Base-by-base conservation (phyloP, 345 rosid genomes). In the Passiflora organensis region DNA sequence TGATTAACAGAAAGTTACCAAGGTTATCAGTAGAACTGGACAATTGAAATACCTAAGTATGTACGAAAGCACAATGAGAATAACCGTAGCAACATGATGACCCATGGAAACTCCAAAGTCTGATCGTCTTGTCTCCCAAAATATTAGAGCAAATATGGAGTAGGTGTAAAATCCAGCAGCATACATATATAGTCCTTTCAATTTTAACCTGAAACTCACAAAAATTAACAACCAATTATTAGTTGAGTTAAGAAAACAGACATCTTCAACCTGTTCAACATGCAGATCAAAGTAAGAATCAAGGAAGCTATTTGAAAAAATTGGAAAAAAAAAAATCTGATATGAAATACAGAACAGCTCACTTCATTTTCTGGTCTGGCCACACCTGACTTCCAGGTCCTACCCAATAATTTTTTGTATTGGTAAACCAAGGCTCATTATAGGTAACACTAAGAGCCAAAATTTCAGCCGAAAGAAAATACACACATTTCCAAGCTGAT, bases 61-160 rank as follows among this genome's bases (percentile, higher is more conserved):
- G 82, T 94, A 94, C 25, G 99, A 94, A 23, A 94, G 79, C 63
- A 89, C 76, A 46, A 94, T 80, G 48, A 94, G 96, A 51, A 75
- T 66, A 56, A 79, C 64, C 55, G 95, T 84, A 21, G 96, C 91
- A 52, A 94, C 76, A 75, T 94, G 99, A 81, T 94, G 99, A 52
- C 90, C 66, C 97, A 94, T 94, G 0, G 97, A 94, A 68, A 94
- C 97, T 19, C 97, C 96, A 50, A 94, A 94, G 72, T 94, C 99
- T 12, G 96, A 85, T n/a, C 99, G 84, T 73, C 97, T 83, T 60
- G 99, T 94, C 72, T 94, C 99, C 99, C 99, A 94, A 67, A 87
- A 94, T 12, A 94, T 71, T 72, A 94, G 73, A 51, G 99, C 99
- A 67, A 89, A 85, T 58, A 94, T 87, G 34, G 99, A 94, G 81